These are phyloP conservation scores for Pseudohyphozyma bogoriensis DNA, from an alignment of 768 basidiomycete species.

Conservation along the genomic window DNA sequence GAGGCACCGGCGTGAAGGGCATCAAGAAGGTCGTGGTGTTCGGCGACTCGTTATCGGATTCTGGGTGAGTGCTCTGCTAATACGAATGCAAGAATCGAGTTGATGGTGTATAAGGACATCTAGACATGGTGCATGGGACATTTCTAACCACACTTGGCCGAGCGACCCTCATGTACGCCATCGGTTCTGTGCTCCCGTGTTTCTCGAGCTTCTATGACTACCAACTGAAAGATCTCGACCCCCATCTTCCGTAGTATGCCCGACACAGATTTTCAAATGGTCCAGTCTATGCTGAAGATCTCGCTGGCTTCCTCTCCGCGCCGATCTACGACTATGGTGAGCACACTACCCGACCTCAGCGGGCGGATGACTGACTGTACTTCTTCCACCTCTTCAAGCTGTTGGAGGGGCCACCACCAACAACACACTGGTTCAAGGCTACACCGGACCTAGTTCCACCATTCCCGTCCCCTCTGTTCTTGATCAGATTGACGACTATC, in stretches of 20 bases:
- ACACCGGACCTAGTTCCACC: background rate
- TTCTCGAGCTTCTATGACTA: no score
- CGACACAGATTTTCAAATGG: conserved; percentile 11
- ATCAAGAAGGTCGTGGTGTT: conserved; percentile 5
- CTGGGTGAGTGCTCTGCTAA: background rate
- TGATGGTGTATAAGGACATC: background rate
- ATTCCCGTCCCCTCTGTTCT: conserved; percentile 5
- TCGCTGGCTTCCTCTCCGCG: background rate
- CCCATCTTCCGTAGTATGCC: background rate
- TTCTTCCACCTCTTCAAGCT: background rate
- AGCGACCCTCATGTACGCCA: background rate
- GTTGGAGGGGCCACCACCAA: conserved; percentile 5
- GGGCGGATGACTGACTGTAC: background rate
- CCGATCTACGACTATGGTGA: background rate
- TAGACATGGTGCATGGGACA: conserved; percentile 4
- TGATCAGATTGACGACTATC: conserved; percentile 3
- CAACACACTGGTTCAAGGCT: conserved; percentile 2
- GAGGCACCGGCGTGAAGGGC: background rate
- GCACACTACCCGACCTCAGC: background rate
- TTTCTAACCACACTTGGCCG: conserved; percentile 6
- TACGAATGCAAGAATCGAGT: background rate
- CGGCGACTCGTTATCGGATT: conserved; percentile 6
- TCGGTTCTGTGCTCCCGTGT: background rate
- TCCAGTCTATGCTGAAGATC: background rate
- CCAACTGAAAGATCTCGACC: background rate